phyloP scores from a whole-genome alignment of 176 grass and related monocot species.

The Hordeum marinum region DNA sequence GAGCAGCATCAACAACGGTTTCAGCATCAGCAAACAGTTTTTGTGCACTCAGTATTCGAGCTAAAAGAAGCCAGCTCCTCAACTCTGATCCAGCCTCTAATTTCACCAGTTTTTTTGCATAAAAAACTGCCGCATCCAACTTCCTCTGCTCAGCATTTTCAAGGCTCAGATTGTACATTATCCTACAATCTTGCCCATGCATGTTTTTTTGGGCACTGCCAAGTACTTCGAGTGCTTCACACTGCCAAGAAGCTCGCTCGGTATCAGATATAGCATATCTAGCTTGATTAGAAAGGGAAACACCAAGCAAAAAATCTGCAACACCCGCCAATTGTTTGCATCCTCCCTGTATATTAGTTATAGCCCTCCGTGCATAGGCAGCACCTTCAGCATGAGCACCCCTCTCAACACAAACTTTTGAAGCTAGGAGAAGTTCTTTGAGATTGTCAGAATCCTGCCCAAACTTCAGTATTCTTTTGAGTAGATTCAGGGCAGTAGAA shows the following conservation, averaged over 20 bases:
- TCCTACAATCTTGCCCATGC: slow-evolving; percentile 51
- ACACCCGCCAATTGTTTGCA: slow-evolving; percentile 51
- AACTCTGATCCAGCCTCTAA: slow-evolving; percentile 77
- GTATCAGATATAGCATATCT: slow-evolving; percentile 68
- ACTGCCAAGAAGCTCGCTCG: slow-evolving; percentile 65
- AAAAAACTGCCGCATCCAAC: slow-evolving; percentile 72
- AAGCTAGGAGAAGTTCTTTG: slow-evolving; percentile 78
- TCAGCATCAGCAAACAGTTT: slow-evolving; percentile 73
- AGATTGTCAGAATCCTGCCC: slow-evolving; percentile 64
- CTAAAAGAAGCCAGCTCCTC: slow-evolving; percentile 88
- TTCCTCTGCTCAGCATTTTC: slow-evolving; percentile 95
- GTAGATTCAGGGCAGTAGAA: slow-evolving; percentile 58
- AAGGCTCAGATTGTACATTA: slow-evolving; percentile 67
- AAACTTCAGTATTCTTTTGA: slow-evolving; percentile 60
- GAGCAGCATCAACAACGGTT: slow-evolving; percentile 69
- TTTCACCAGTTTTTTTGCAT: slow-evolving; percentile 74
- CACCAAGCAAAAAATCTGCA: slow-evolving; percentile 62
- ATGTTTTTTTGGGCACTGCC: slow-evolving; percentile 62
- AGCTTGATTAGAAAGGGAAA: slow-evolving; percentile 72
- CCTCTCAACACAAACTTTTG: slow-evolving; percentile 63
- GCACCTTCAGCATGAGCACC: slow-evolving; percentile 47
- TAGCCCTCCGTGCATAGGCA: slow-evolving; percentile 63
- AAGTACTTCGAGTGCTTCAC: slow-evolving; percentile 65
- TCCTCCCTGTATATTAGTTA: slow-evolving; percentile 39
- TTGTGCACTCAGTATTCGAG: slow-evolving; percentile 83